phyloP scores from a whole-genome alignment of 2,329 filamentous ascomycete genomes.

The Xylaria sp. region DNA sequence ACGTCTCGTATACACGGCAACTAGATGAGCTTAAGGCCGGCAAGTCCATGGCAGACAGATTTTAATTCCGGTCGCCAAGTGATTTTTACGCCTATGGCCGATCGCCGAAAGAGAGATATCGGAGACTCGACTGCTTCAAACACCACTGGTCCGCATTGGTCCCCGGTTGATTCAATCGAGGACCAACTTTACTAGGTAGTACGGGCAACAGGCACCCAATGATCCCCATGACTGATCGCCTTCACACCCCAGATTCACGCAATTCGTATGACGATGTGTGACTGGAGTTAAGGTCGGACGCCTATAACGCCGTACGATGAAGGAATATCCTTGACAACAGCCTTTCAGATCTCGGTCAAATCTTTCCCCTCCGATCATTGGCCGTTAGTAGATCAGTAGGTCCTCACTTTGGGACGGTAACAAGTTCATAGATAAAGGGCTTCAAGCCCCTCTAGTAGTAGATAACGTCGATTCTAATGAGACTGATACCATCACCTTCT shows the following conservation, averaged over 20 bases:
- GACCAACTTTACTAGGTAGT: neutral
- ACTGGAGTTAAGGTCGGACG: slow-evolving; percentile 26
- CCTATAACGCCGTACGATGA: neutral
- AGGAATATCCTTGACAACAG: slow-evolving; percentile 5
- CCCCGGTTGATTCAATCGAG: neutral
- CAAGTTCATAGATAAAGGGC: neutral
- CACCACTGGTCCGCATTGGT: neutral
- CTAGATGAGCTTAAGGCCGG: slow-evolving; percentile 15
- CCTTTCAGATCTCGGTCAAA: neutral
- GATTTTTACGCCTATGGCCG: neutral
- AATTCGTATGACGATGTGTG: neutral
- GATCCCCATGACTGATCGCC: neutral
- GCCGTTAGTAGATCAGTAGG: neutral
- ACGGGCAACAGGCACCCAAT: neutral
- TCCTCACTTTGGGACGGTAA: neutral
- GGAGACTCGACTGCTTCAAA: slow-evolving; percentile 1
- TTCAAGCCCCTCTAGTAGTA: neutral
- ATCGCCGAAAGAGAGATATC: neutral
- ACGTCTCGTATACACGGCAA: no score
- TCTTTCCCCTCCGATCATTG: neutral
- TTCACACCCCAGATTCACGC: neutral
- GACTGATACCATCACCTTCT: neutral
- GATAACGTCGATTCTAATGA: neutral
- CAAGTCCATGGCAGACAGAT: neutral
- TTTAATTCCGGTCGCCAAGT: slow-evolving; percentile 27